Percentiles rank a stretch among this genome's conserved stretches.
Conservation (phyloP, 225 moss, liverwort and hornwort species). For the Asterella californica region DNA sequence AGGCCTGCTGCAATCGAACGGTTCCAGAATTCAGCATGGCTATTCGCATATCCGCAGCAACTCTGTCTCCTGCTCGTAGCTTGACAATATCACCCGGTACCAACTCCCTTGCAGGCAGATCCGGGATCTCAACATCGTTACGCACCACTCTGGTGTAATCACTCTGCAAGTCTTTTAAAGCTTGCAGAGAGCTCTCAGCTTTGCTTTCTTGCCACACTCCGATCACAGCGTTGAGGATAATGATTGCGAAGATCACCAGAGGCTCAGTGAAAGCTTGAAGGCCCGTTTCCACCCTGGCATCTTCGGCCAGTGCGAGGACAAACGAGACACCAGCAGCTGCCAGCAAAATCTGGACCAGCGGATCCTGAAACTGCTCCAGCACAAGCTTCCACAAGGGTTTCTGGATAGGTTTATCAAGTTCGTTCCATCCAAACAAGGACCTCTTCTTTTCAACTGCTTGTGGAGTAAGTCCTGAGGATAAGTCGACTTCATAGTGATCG, state of each 20-base stretch:
- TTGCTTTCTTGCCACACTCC: constrained; percentile 65
- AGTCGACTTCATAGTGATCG: constrained; percentile 42
- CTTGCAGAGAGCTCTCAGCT: constrained; percentile 52
- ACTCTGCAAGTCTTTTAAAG: constrained; percentile 52
- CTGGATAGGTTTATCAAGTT: constrained; percentile 48
- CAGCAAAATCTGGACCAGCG: constrained; percentile 56
- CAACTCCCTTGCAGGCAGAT: constrained; percentile 47
- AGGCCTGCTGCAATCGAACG: constrained; percentile 50
- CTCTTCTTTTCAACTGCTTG: constrained; percentile 43
- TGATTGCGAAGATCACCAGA: constrained; percentile 48
- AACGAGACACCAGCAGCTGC: constrained; percentile 56
- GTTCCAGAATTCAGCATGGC: constrained; percentile 42
- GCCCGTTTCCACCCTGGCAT: constrained; percentile 31
- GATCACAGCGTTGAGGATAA: constrained; percentile 54
- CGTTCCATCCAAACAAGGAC: constrained; percentile 49
- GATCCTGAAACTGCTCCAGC: constrained; percentile 53
- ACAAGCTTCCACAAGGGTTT: constrained; percentile 62
- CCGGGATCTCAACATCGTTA: constrained; percentile 29
- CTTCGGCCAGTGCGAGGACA: constrained; percentile 38
- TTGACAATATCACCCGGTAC: constrained; percentile 59
- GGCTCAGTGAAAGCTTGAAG: constrained; percentile 50
- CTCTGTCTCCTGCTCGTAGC: constrained; percentile 56
- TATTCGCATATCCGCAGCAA: constrained; percentile 52
- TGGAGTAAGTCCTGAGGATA: constrained; percentile 34
- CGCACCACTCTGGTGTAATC: constrained; percentile 44